These are phyloP conservation scores for Boletellus sp. DNA, from an alignment of 768 basidiomycete genomes.

Conservation along the genomic window DNA sequence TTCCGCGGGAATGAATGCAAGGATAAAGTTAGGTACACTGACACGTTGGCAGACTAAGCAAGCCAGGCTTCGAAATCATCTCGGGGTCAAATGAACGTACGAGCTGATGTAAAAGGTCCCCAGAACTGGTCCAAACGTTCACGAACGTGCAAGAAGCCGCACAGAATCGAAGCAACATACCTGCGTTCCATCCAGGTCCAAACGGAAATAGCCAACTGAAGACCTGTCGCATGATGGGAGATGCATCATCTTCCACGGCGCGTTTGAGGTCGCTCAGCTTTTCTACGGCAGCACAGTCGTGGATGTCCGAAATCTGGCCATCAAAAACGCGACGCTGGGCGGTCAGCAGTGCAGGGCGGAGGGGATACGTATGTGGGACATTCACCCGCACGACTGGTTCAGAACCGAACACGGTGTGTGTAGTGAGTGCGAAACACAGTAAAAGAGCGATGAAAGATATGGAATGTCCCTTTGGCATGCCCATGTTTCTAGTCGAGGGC, in stretches of 20 bases:
- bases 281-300: slow-evolving; percentile 39
- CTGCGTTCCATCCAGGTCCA: slow-evolving; percentile 84
- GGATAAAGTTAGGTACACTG: slow-evolving; percentile 91
- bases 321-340: slow-evolving; percentile 6
- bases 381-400: slow-evolving; percentile 31
- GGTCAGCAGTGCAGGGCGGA: slow-evolving; percentile 3
- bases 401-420: slow-evolving; percentile 17
- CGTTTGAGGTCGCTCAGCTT: slow-evolving; percentile 57
- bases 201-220: slow-evolving; percentile 86
- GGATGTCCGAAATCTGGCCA: slow-evolving; percentile 42
- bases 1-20: slow-evolving; percentile 88
- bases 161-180: slow-evolving; percentile 28
- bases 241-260: slow-evolving; percentile 58
- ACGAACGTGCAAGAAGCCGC: slow-evolving; percentile 17
- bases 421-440: slow-evolving; percentile 25
- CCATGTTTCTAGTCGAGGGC: slow-evolving; percentile 17
- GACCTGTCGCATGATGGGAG: slow-evolving; percentile 73
- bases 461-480: slow-evolving; percentile 10
- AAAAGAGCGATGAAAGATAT: slow-evolving; percentile 45
- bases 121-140: slow-evolving; percentile 46
- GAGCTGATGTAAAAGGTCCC: slow-evolving; percentile 97
- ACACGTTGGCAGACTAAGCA: slow-evolving; percentile 21
- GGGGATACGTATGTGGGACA: slow-evolving; percentile 7
- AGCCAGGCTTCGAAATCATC: slow-evolving; percentile 16
- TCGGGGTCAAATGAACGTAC: slow-evolving; percentile 45